Conservation (phyloP, 495 filamentous ascomycete genomes). For the Extremus antarcticus region DNA sequence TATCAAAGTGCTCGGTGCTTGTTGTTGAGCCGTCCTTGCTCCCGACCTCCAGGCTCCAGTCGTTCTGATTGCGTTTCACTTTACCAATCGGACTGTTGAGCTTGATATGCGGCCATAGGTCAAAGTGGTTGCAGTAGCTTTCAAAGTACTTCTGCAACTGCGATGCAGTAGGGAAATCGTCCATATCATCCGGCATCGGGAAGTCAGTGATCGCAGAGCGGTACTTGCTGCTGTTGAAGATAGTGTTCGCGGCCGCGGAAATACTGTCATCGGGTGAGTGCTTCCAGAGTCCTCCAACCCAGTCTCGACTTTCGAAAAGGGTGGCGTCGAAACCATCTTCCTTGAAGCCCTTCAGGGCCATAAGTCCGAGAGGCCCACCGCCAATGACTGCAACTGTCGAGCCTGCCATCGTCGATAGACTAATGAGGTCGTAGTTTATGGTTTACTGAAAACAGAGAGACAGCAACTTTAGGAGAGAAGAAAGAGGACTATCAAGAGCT, state of each 20-base stretch:
- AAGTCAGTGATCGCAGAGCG: conserved; percentile 3
- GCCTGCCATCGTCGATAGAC: not conserved
- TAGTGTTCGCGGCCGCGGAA: not conserved
- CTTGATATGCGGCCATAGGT: not conserved
- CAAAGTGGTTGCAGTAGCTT: not conserved
- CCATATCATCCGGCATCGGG: not conserved
- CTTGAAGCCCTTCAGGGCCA: conserved; percentile 9
- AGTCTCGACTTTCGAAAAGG: not conserved
- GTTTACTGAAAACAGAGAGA: too few species aligned
- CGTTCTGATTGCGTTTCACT: not conserved
- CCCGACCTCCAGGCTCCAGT: not conserved
- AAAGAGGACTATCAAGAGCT: too few species aligned
- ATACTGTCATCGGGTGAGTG: conserved; percentile 4
- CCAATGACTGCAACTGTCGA: conserved; percentile 4
- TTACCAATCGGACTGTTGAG: not conserved
- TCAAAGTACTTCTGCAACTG: not conserved
- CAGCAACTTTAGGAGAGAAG: too few species aligned
- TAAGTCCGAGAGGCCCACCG: conserved; percentile 1
- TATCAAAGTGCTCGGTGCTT: not conserved
- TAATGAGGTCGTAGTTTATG: too few species aligned
- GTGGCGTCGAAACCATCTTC: conserved; percentile 10
- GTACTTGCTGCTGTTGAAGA: conserved; percentile 8
- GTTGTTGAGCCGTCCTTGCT: not conserved
- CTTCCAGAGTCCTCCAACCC: conserved; percentile 6
- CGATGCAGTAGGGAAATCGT: not conserved